These are phyloP conservation scores for Solanum etuberosum DNA, from an alignment of 257 asterid species.

Conservation along the genomic window DNA sequence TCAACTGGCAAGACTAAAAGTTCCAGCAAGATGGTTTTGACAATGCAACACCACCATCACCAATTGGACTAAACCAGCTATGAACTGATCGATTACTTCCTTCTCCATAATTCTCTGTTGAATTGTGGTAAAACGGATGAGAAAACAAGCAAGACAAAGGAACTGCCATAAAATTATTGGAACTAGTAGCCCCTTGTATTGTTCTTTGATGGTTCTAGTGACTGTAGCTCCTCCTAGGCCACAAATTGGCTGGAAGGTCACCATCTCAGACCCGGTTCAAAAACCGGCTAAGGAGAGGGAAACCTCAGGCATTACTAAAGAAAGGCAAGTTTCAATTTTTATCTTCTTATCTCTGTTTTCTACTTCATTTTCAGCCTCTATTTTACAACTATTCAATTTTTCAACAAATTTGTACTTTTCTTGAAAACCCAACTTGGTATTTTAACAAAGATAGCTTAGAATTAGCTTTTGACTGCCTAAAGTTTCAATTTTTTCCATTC, in stretches of 20 bases:
- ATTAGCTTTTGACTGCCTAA: neutral
- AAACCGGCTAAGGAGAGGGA: neutral
- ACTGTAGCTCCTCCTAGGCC: slow-evolving; percentile 64
- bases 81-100: too few species aligned
- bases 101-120: too few species aligned
- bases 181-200: slow-evolving; percentile 14
- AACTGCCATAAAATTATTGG: too few species aligned
- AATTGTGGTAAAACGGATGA: too few species aligned
- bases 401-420: neutral
- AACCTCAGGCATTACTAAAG: neutral
- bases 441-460: neutral
- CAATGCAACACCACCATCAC: slow-evolving; percentile 74
- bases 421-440: neutral
- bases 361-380: slow-evolving; percentile 24
- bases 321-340: neutral
- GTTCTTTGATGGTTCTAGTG: slow-evolving; percentile 9
- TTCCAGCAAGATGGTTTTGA: slow-evolving; percentile 39
- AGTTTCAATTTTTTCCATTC: neutral
- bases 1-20: slow-evolving; percentile 32
- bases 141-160: too few species aligned
- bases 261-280: neutral
- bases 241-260: slow-evolving; percentile 7
- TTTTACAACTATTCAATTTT: slow-evolving; percentile 36
- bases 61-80: slow-evolving; percentile 67
- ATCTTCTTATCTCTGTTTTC: slow-evolving; percentile 44